Conservation (phyloP, 441 rosid genomes). For the Geranium incanum region DNA sequence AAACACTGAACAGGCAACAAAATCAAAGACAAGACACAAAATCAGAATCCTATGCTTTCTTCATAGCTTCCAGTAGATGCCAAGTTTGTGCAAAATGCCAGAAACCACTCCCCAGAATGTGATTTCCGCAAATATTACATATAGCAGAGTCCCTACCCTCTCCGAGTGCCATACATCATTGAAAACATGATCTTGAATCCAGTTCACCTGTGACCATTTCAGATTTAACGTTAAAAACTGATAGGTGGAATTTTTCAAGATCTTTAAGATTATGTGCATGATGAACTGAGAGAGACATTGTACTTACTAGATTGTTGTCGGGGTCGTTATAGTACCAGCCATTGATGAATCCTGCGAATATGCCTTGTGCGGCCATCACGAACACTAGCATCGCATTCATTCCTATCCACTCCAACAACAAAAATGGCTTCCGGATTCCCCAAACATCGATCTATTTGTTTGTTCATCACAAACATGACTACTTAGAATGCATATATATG, state of each 20-base stretch:
- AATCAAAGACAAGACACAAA: too few relatives aligned
- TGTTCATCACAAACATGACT: neutral
- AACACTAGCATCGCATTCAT: slow-evolving; percentile 69
- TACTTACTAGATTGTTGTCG: slow-evolving; percentile 46
- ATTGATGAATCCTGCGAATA: slow-evolving; percentile 50
- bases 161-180: slow-evolving; percentile 45
- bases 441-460: slow-evolving; percentile 45
- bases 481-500: neutral
- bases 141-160: slow-evolving; percentile 44
- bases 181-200: slow-evolving; percentile 55
- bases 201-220: slow-evolving; percentile 31
- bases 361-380: slow-evolving; percentile 69
- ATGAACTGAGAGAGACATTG: neutral
- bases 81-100: slow-evolving; percentile 47
- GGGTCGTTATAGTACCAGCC: slow-evolving; percentile 52
- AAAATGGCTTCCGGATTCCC: slow-evolving; percentile 44
- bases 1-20: too few relatives aligned
- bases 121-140: slow-evolving; percentile 53
- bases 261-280: too few relatives aligned
- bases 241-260: too few relatives aligned
- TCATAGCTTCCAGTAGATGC: slow-evolving; percentile 60
- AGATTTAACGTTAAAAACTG: too few relatives aligned
- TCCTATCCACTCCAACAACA: slow-evolving; percentile 67
- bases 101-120: slow-evolving; percentile 48
- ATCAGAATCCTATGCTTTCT: neutral